Evolutionary conservation across 192 early-diverging fungal species (phyloP).

Genomic region (Piromyces finnis): DNA sequence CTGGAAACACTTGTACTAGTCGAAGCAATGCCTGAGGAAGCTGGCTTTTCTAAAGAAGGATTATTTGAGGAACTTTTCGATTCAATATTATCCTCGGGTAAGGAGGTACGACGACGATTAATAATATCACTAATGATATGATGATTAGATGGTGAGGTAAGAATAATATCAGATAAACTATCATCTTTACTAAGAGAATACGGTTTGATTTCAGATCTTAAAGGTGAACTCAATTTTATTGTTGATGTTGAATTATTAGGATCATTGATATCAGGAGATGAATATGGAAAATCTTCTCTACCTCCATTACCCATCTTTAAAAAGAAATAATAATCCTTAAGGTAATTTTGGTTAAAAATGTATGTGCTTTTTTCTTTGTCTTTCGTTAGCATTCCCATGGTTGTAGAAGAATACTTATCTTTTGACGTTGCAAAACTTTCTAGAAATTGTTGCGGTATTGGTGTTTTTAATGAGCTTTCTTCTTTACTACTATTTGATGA

Average conservation of each 20-base stretch:
- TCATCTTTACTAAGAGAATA: background rate
- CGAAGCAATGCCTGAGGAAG: background rate
- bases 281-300: background rate
- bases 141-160: background rate
- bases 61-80: background rate
- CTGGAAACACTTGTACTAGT: background rate
- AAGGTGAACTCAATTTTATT: background rate
- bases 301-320: background rate
- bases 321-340: background rate
- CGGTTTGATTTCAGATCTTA: background rate
- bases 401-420: background rate
- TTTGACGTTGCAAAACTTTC: background rate
- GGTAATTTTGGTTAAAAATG: background rate
- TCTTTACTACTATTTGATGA: background rate
- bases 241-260: background rate
- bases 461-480: background rate
- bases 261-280: background rate
- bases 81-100: background rate
- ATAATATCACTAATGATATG: background rate
- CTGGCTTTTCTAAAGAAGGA: background rate
- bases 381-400: background rate
- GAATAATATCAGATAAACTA: background rate
- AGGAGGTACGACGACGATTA: background rate
- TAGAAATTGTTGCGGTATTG: background rate
- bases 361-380: background rate